Conservation (phyloP, 768 basidiomycete species). For the Rhizopogon roseolus region DNA sequence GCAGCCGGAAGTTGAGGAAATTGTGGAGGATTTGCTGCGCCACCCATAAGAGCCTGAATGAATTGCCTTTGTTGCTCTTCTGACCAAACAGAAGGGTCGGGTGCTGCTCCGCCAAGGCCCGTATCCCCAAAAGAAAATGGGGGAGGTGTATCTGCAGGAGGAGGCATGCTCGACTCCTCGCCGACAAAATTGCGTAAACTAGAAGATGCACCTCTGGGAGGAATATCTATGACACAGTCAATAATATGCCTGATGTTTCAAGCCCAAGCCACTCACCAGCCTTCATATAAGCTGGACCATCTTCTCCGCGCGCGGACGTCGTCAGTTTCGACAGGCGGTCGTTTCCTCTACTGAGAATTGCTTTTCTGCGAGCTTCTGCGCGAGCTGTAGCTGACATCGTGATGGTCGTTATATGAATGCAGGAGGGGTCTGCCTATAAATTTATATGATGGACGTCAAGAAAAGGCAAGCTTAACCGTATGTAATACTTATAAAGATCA, state of each 20-base stretch:
- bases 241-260: not conserved
- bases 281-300: conserved; percentile 50
- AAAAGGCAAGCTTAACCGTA: not conserved
- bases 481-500: not conserved
- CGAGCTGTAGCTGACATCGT: conserved; percentile 54
- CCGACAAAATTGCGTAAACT: conserved; percentile 29
- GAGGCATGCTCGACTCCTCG: conserved; percentile 28
- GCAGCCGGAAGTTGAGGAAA: not conserved
- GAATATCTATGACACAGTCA: conserved; percentile 5
- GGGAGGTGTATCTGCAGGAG: conserved; percentile 19
- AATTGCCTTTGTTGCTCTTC: conserved; percentile 66
- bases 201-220: conserved; percentile 13
- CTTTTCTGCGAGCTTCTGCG: conserved; percentile 74
- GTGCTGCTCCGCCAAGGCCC: conserved; percentile 17
- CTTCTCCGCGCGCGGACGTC: conserved; percentile 67
- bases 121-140: conserved; percentile 17
- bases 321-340: conserved; percentile 80
- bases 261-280: conserved; percentile 32
- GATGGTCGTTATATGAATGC: conserved; percentile 4
- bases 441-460: not conserved
- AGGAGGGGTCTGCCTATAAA: not conserved
- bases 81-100: conserved; percentile 60
- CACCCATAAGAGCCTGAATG: conserved; percentile 56
- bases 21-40: conserved; percentile 27
- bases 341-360: conserved; percentile 65